phyloP scores from a whole-genome alignment of 345 rosid genomes.

The Murraya paniculata region DNA sequence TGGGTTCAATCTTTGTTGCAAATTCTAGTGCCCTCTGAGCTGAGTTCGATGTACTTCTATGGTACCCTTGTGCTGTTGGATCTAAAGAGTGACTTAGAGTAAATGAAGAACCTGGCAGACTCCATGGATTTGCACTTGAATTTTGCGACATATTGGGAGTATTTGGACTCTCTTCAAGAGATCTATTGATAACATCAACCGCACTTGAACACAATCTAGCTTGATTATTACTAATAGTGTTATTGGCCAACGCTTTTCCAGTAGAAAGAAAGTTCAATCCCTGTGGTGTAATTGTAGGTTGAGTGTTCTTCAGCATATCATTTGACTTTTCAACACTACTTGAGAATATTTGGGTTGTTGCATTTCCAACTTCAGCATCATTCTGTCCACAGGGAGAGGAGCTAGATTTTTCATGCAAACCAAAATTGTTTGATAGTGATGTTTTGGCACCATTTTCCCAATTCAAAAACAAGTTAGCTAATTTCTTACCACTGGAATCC shows the following conservation, averaged over 20 bases:
- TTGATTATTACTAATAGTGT: slow-evolving; percentile 1
- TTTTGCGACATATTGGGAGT: slow-evolving; percentile 13
- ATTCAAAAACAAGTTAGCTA: slow-evolving; percentile 15
- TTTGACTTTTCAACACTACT: slow-evolving; percentile 7
- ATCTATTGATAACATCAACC: slow-evolving; percentile 3
- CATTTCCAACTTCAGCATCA: slow-evolving; percentile 12
- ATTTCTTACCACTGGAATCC: slow-evolving; percentile 22
- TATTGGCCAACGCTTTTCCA: slow-evolving; percentile 13
- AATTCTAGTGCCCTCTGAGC: slow-evolving; percentile 51
- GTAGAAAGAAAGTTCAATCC: slow-evolving; percentile 2
- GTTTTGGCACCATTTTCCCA: slow-evolving; percentile 11
- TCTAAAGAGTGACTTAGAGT: slow-evolving; percentile 31
- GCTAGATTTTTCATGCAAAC: slow-evolving; percentile 11
- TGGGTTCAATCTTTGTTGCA: slow-evolving; percentile 57
- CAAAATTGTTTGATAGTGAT: slow-evolving; percentile 8
- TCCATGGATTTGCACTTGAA: slow-evolving; percentile 19
- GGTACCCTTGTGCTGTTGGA: slow-evolving; percentile 11
- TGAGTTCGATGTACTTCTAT: slow-evolving; percentile 35
- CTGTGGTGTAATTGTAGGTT: not conserved
- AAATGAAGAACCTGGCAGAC: slow-evolving; percentile 21
- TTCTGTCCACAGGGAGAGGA: not conserved
- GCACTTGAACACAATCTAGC: slow-evolving; percentile 21
- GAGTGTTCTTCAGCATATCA: slow-evolving; percentile 21
- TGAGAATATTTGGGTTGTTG: slow-evolving; percentile 10
- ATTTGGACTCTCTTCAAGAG: slow-evolving; percentile 24